Percentiles rank a stretch among this genome's conserved stretches.
phyloP scores from a whole-genome alignment of 1,139 yeast genomes.

The Suzukiozyma palmioleophila region DNA sequence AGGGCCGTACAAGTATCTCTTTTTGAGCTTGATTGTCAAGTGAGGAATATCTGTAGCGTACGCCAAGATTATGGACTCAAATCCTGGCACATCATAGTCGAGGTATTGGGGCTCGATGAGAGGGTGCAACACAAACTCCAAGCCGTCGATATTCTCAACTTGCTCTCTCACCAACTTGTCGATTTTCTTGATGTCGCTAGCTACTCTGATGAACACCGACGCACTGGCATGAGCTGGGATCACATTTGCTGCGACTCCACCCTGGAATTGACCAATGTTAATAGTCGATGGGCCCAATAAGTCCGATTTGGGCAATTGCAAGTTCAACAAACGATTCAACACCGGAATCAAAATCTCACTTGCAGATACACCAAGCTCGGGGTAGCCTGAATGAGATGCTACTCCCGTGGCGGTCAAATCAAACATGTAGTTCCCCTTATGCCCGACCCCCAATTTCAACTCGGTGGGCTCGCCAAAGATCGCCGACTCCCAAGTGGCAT shows the following conservation, averaged over 20 bases:
- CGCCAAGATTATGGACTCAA: constrained; percentile 51
- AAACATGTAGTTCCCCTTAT: constrained; percentile 51
- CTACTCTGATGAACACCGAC: constrained; percentile 48
- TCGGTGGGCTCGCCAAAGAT: constrained; percentile 78
- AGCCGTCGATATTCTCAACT: constrained; percentile 26
- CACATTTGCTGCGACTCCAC: constrained; percentile 62
- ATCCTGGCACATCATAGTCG: constrained; percentile 60
- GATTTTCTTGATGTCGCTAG: constrained; percentile 41
- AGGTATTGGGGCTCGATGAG: constrained; percentile 41
- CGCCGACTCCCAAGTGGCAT: constrained; percentile 54
- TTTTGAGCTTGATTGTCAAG: constrained; percentile 30
- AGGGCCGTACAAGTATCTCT: constrained; percentile 62
- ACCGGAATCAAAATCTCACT: constrained; percentile 52
- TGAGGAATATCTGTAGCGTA: constrained; percentile 67
- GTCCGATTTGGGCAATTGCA: constrained; percentile 47
- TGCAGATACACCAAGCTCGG: constrained; percentile 64
- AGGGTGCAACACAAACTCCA: constrained; percentile 17
- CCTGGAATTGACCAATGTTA: constrained; percentile 55
- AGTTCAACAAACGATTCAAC: constrained; percentile 26
- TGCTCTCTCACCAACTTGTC: constrained; percentile 28
- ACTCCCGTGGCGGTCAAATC: constrained; percentile 47
- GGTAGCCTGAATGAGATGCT: constrained; percentile 69
- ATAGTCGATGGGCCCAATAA: constrained; percentile 59
- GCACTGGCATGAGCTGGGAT: constrained; percentile 59
- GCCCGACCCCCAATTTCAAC: constrained; percentile 64